phyloP scores from a whole-genome alignment of 2,329 filamentous ascomycete genomes.

The Ophiostoma sp. region DNA sequence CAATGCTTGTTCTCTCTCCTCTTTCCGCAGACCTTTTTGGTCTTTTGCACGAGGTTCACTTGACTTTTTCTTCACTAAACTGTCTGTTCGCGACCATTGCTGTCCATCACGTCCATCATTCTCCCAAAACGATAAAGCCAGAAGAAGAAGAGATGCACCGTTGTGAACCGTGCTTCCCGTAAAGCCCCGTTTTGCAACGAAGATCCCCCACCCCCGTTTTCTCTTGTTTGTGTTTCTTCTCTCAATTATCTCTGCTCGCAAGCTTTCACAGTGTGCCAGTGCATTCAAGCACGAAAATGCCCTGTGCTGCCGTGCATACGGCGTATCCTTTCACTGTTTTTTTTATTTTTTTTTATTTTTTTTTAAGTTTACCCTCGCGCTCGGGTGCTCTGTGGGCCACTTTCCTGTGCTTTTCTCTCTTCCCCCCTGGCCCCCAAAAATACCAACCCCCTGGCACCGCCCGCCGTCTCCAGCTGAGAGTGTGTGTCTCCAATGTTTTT shows the following conservation, averaged over 20 bases:
- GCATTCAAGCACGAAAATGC: not conserved
- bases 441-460: conserved; percentile 5
- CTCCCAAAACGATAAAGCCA: not conserved
- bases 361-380: not conserved
- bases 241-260: not conserved
- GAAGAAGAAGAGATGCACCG: not conserved
- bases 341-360: no score
- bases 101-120: not conserved
- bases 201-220: conserved; percentile 3
- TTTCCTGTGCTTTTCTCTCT: not conserved
- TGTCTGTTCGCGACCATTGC: not conserved
- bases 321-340: not conserved
- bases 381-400: not conserved
- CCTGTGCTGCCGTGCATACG: not conserved
- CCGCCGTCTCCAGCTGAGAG: conserved; percentile 7
- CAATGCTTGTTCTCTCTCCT: not conserved
- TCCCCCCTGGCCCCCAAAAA: not conserved
- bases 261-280: not conserved
- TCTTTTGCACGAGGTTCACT: not conserved
- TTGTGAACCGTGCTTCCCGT: conserved; percentile 2
- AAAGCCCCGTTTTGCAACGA: not conserved
- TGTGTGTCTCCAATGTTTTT: not conserved
- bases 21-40: not conserved
- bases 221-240: not conserved
- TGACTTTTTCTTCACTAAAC: not conserved